A percentile compares a stretch with the other conserved stretches of the same genome.
These are phyloP conservation scores for Oryza australiensis DNA, from an alignment of 176 grass and related monocot genomes.

Conservation along the genomic window DNA sequence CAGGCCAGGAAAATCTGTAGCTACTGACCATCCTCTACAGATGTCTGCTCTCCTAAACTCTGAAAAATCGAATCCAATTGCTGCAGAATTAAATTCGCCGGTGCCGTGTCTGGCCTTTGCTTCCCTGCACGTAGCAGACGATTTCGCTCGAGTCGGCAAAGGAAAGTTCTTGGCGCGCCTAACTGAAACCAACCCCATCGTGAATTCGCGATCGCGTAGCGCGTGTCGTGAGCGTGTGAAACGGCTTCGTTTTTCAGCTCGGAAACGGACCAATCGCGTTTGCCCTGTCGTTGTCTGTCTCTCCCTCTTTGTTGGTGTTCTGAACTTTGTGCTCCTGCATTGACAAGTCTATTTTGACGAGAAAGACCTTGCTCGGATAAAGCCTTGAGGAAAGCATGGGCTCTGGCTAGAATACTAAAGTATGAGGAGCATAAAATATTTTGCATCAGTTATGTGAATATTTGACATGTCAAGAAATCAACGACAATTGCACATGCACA, in stretches of 20 bases:
- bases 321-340: background rate
- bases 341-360: background rate
- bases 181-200: background rate
- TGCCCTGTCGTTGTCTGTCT: no score
- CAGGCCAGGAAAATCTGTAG: background rate
- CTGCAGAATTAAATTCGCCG: background rate
- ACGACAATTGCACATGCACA: background rate
- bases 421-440: background rate
- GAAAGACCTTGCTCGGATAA: background rate
- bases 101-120: background rate
- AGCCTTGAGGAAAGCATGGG: background rate
- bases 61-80: background rate
- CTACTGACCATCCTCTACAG: background rate
- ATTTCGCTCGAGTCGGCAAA: background rate
- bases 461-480: background rate
- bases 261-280: background rate
- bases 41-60: background rate
- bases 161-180: background rate
- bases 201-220: background rate
- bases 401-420: background rate
- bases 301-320: background rate
- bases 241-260: background rate
- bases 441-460: background rate
- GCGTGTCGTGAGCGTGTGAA: background rate
- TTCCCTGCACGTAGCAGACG: background rate